Conservation (phyloP, 371 early-diverging fungal genomes). For the Circinella umbellata region DNA sequence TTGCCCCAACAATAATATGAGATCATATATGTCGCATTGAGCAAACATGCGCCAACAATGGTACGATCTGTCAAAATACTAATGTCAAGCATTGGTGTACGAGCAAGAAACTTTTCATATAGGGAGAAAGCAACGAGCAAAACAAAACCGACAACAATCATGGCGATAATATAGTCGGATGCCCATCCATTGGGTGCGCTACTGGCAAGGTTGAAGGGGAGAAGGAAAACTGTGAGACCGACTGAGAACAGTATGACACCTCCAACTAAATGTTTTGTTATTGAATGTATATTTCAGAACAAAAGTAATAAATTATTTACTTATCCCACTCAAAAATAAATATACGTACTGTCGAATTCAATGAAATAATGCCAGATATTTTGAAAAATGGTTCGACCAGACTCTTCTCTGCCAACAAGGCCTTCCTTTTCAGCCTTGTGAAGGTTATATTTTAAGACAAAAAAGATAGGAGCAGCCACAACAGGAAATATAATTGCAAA, state of each 20-base stretch:
- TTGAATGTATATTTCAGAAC: too few relatives aligned
- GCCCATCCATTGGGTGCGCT: slow-evolving; percentile 24
- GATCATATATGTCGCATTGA: slow-evolving; percentile 20
- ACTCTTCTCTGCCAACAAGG: slow-evolving; percentile 5
- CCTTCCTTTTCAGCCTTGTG: slow-evolving; percentile 21
- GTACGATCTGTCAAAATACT: slow-evolving; percentile 17
- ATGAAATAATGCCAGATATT: slow-evolving; percentile 13
- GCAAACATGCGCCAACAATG: slow-evolving; percentile 23
- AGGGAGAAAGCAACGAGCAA: slow-evolving; percentile 14
- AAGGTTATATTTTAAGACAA: slow-evolving; percentile 21
- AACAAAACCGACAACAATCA: slow-evolving; percentile 24
- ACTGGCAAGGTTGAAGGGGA: slow-evolving; percentile 22
- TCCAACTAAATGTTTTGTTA: slow-evolving; percentile 4
- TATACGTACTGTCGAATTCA: slow-evolving; percentile 22
- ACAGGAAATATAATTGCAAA: slow-evolving; percentile 24
- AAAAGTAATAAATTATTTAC: too few relatives aligned
- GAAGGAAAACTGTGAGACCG: slow-evolving; percentile 23
- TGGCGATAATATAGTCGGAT: slow-evolving; percentile 22
- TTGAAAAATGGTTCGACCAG: slow-evolving; percentile 12
- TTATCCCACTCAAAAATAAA: too few relatives aligned
- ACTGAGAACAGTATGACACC: slow-evolving; percentile 23
- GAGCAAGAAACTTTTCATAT: slow-evolving; percentile 17
- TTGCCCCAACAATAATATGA: slow-evolving; percentile 24
- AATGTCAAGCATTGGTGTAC: slow-evolving; percentile 17
- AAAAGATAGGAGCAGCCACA: slow-evolving; percentile 22